Conservation (phyloP, 148 eudicot genomes). For the Spergularia marina region DNA sequence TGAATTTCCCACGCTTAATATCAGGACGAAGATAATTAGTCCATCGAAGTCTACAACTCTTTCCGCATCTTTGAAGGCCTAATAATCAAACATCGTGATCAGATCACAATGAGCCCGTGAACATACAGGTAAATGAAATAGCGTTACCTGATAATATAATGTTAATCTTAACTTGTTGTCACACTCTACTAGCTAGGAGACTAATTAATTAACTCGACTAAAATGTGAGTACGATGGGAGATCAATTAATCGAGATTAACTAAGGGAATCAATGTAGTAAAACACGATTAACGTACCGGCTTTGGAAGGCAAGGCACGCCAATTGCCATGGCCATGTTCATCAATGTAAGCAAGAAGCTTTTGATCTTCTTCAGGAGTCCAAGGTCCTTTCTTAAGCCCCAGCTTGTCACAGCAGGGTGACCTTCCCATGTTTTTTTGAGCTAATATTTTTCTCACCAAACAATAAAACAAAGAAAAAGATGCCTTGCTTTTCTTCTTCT, state of each 20-base stretch:
- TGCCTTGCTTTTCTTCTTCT: slow-evolving; percentile 14
- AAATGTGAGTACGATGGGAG: too few relatives aligned
- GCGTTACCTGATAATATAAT: neutral
- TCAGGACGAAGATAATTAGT: slow-evolving; percentile 93
- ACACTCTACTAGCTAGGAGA: too few relatives aligned
- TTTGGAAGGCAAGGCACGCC: slow-evolving; percentile 82
- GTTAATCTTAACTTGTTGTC: too few relatives aligned
- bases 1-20: slow-evolving; percentile 90
- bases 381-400: slow-evolving; percentile 92
- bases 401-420: slow-evolving; percentile 90
- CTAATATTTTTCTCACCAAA: neutral
- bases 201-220: too few relatives aligned
- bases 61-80: slow-evolving; percentile 96
- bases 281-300: slow-evolving; percentile 46
- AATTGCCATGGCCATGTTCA: slow-evolving; percentile 94
- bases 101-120: neutral
- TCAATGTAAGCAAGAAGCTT: slow-evolving; percentile 86
- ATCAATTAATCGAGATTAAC: too few relatives aligned
- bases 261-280: neutral
- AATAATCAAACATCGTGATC: neutral
- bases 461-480: slow-evolving; percentile 12
- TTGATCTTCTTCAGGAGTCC: slow-evolving; percentile 99
- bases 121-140: neutral
- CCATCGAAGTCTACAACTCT: slow-evolving; percentile 92
- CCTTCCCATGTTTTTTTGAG: slow-evolving; percentile 56